Percentiles rank a stretch among this genome's conserved stretches.
These are phyloP conservation scores for Dactylellina cionopaga DNA, from an alignment of 2,329 filamentous ascomycete genomes.

Conservation along the genomic window DNA sequence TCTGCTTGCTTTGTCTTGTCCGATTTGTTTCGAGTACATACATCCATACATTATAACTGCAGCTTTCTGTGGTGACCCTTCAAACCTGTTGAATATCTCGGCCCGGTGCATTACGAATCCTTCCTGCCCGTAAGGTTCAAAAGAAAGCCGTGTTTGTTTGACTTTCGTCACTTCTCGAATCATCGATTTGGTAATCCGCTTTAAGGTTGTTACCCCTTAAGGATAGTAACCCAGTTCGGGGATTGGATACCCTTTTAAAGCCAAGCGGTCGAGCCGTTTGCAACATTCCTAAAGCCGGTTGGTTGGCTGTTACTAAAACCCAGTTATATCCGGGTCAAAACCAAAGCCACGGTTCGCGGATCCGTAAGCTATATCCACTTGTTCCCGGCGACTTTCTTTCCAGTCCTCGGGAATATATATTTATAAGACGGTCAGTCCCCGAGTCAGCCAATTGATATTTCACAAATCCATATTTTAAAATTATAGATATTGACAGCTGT, in stretches of 20 bases:
- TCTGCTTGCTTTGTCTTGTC: constrained; percentile 15
- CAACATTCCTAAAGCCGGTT: constrained; percentile 52
- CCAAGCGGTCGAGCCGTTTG: constrained; percentile 51
- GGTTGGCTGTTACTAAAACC: constrained; percentile 28
- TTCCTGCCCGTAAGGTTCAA: constrained; percentile 13
- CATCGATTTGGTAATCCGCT: constrained; percentile 43
- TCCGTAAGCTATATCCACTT: constrained; percentile 52
- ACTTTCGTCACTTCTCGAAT: constrained; percentile 50
- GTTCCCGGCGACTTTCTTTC: constrained; percentile 39
- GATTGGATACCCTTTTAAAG: constrained; percentile 29
- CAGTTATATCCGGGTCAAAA: constrained; percentile 46
- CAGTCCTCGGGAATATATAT: constrained; percentile 27
- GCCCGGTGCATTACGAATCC: constrained; percentile 27
- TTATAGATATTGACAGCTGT: neutral
- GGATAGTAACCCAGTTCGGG: constrained; percentile 33
- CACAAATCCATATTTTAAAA: neutral
- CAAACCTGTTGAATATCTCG: constrained; percentile 18
- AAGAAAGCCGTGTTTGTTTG: constrained; percentile 43
- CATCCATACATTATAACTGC: constrained; percentile 5
- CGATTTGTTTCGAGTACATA: too few species aligned
- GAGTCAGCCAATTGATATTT: constrained; percentile 1
- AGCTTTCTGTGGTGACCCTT: constrained; percentile 8
- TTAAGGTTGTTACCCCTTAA: constrained; percentile 51
- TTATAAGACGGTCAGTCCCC: constrained; percentile 9
- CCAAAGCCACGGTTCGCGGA: constrained; percentile 29